phyloP scores from a whole-genome alignment of 2,329 filamentous ascomycete genomes.

The Monilinia fructigena region DNA sequence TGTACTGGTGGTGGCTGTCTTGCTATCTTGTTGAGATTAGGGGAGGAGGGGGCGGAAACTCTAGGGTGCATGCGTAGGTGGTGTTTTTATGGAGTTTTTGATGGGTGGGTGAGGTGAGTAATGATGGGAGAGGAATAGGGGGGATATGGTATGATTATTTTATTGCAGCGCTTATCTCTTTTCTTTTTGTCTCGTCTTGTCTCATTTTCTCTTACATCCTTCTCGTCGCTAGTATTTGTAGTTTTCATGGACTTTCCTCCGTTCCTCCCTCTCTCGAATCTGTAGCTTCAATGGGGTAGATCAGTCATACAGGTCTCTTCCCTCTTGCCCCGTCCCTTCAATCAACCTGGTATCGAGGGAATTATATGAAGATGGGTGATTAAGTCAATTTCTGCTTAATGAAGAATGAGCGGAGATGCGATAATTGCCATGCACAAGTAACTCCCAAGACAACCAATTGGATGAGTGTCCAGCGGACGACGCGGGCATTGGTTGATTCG shows the following conservation, averaged over 20 bases:
- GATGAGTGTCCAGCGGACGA: slow-evolving; percentile 90
- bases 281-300: too few species aligned
- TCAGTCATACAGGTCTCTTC: too few species aligned
- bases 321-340: not conserved
- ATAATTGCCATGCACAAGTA: slow-evolving; percentile 96
- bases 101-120: not conserved
- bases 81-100: too few species aligned
- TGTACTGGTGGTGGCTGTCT: too few species aligned
- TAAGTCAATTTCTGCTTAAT: slow-evolving; percentile 99
- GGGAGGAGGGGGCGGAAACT: too few species aligned
- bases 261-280: too few species aligned
- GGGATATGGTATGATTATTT: slow-evolving; percentile 20
- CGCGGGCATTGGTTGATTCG: slow-evolving; percentile 85
- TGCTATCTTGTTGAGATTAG: too few species aligned
- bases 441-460: slow-evolving; percentile 80
- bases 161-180: not conserved
- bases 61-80: too few species aligned
- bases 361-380: slow-evolving; percentile 25
- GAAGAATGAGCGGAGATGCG: slow-evolving; percentile 94
- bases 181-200: not conserved
- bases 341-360: too few species aligned
- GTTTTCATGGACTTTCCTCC: too few species aligned
- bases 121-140: not conserved
- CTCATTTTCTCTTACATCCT: not conserved
- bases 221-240: not conserved